phyloP scores from a whole-genome alignment of 495 filamentous ascomycete genomes.

The Penicillium alfredii region DNA sequence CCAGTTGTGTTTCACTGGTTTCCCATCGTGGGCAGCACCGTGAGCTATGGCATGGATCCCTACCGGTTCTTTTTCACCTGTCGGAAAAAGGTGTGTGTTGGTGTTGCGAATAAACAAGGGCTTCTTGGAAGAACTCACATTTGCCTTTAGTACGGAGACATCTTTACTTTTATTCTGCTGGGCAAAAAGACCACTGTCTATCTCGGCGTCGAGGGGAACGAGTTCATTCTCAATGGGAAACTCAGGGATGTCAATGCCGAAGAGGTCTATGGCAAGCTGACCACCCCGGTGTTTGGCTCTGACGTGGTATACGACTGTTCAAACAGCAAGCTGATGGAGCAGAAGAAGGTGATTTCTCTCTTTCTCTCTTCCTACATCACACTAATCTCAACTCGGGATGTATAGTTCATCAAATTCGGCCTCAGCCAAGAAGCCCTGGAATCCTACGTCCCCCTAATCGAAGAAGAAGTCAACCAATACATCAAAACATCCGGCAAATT shows the following conservation, averaged over 20 bases:
- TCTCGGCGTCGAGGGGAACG: constrained; percentile 72
- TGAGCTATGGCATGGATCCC: constrained; percentile 79
- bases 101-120: background rate
- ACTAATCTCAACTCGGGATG: background rate
- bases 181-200: constrained; percentile 72
- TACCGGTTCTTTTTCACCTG: constrained; percentile 69
- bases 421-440: constrained; percentile 71
- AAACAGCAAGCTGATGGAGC: constrained; percentile 79
- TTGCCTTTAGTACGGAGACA: constrained; percentile 59
- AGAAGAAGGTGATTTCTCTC: constrained; percentile 54
- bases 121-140: constrained; percentile 4
- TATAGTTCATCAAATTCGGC: constrained; percentile 78
- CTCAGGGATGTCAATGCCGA: constrained; percentile 75
- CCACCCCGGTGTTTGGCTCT: constrained; percentile 78
- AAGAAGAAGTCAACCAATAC: constrained; percentile 65
- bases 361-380: background rate
- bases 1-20: constrained; percentile 82
- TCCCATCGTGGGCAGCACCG: constrained; percentile 70
- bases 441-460: constrained; percentile 72
- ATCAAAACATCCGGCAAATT: constrained; percentile 60
- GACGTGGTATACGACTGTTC: constrained; percentile 88
- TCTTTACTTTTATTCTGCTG: constrained; percentile 73
- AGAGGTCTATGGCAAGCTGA: constrained; percentile 74
- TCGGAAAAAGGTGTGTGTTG: constrained; percentile 57
- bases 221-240: constrained; percentile 84